Base-by-base conservation (phyloP, 176 grass and related monocot genomes). In the Bolboschoenus planiculmis region DNA sequence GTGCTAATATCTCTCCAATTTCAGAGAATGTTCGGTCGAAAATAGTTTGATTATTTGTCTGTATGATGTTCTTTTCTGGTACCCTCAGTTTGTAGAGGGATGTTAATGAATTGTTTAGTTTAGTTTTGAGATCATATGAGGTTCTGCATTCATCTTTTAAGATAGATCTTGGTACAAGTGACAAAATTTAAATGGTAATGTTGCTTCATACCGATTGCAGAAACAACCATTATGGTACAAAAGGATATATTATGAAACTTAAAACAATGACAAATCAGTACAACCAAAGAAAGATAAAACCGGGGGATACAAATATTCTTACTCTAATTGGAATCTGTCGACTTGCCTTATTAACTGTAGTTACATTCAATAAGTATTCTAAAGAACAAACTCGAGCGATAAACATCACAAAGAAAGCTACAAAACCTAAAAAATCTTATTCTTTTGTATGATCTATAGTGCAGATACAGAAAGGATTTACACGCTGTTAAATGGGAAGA, bases 391-490 rank as follows among this genome's bases (percentile, higher is more conserved):
- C n/a, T n/a, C n/a, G n/a, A n/a, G n/a, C n/a, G n/a, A n/a, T n/a
- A 16, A 67, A 67, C 20, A 34, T 67, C 63, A 67, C 33, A 67
- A 67, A n/a, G 4, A 18, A 29, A 35, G 36, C 31, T 20, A 7
- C 15, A 60, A 60, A 60, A 35, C 65, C 3, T 13, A 34, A 65
- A 15, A n/a, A 64, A 35, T 2, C 61, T 64, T 7, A 66, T 70
- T 23, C 20, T 42, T 24, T 71, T 24, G 36, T 71, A 26, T 71
- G 39, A 71, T 43, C 37, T 35, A 31, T 20, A 83, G 3, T 26
- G 80, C 83, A 97, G 92, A 97, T 71, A 94, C 95, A 72, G 92
- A 94, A 85, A 89, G 84, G 64, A 92, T 94, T 85, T 97, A 97
- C 90, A 94, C 94, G 55, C 77, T 92, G 87, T 88, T 94, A 82